Base-by-base conservation (phyloP, 1,284 basidiomycete genomes). In the Xerocomus nothofagi region DNA sequence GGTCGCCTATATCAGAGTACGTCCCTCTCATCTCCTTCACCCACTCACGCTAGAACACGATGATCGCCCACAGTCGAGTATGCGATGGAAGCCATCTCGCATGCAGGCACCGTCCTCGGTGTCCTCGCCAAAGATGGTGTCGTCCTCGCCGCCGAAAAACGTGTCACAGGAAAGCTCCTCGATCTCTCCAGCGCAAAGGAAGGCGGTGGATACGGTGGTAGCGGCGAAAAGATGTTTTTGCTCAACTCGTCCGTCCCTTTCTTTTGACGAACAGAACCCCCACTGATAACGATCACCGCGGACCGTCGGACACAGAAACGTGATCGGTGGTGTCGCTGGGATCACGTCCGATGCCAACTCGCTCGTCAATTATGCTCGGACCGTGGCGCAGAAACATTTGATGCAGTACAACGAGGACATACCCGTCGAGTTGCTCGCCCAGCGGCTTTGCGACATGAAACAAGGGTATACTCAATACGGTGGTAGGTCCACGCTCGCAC, bases 401-500 rank as follows among this genome's bases (percentile, higher is more conserved):
- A 79, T 93, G 60, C 78, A 79, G 43, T 99, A 97, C 75, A 93
- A 98, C 65, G 93, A 98, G 71, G 94, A 98, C 67, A 98, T 99
- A 61, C 96, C 96, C 10, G 96, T 98, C 27, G 96, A 99, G 70
- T 80, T 97, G 61, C 85, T 99, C 49, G 91, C 94, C 18, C 94
- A 98, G 69, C 80, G 89, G 50, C 73, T 99, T 55, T 98, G 96
- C 65, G 92, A 99, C 73, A 84, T 98, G 77, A 99, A 99, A 76
- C 96, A 99, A 70, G 94, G 95, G 9, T 99, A 98, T 70, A 99
- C 96, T 39, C 96, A 99, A 67, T 97, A 86, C 57, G 96, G 96
- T 75, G 95, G 93, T 88, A 60, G 55, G 80, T 69, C 29, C 42
- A 29, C 31, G 18, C 39, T 39, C 24, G 21, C 4, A 5, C 9